Evolutionary conservation across 208 protist species (phyloP), one percentile per base, ranked within the genome.

Genomic region (Trichomonas gallinae): DNA sequence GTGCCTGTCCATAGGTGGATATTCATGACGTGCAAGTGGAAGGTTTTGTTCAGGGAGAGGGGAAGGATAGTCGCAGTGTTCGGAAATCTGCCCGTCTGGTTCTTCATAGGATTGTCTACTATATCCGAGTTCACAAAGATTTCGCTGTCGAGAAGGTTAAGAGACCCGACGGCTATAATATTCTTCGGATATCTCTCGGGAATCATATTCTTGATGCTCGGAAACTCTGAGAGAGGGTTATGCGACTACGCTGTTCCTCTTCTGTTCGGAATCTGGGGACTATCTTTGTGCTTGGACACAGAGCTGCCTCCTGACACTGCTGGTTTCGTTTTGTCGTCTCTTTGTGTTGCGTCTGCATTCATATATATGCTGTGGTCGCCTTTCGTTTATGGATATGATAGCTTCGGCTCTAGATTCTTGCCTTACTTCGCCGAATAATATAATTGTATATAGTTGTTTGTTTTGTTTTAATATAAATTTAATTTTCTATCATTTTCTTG

Each of bases 371-470:
- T 89, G n/a, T 89, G 83, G 83, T 13, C 40, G 8, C 83, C 83
- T n/a, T 34, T 89, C 23, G 83, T 89, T 45, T 89, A 89, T 89
- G 83, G 83, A 89, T 89, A 89, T 89, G 83, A 89, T 46, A 45
- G 44, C 26, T 89, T 89, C 26, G 83, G 44, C 48, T 23, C 11
- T 11, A 11, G 83, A 17, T 89, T 89, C 40, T n/a, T 89, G 40
- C 83, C 83, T 9, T 89, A 89, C 26, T 89, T 89, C 26, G 83
- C 83, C 13, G 46, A 51, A 13, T 51, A 51, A 51, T 51, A 15
- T 51, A 51, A 13, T 51, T 51, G n/a, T n/a, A n/a, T n/a, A n/a
- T n/a, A n/a, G n/a, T n/a, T n/a, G n/a, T n/a, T n/a, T n/a, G n/a
- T n/a, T n/a, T n/a, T n/a, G n/a, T n/a, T n/a, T n/a, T n/a, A n/a